phyloP scores from a whole-genome alignment of 345 rosid species.

The Gossypium turneri region DNA sequence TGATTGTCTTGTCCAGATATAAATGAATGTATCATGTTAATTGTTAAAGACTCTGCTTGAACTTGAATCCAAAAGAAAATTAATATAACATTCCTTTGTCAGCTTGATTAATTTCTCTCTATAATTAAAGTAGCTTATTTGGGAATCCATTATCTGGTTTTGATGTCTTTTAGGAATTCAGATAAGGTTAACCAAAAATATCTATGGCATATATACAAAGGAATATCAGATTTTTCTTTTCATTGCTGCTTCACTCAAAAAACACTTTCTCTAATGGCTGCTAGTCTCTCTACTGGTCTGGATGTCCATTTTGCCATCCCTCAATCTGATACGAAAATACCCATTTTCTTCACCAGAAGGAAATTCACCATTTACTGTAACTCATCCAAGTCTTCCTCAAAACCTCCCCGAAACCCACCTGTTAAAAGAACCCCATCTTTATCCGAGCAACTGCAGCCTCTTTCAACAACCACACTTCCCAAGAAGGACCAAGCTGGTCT shows the following conservation, averaged over 20 bases:
- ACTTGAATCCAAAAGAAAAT: constrained; percentile 31
- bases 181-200: constrained; percentile 38
- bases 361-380: constrained; percentile 43
- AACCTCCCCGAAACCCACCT: constrained; percentile 31
- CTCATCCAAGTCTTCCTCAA: constrained; percentile 26
- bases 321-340: constrained; percentile 36
- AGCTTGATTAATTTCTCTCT: background rate
- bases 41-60: constrained; percentile 27
- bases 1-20: constrained; percentile 34
- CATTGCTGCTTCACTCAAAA: background rate
- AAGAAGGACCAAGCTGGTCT: constrained; percentile 31
- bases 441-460: constrained; percentile 82
- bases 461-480: constrained; percentile 56
- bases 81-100: background rate
- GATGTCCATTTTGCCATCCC: constrained; percentile 44
- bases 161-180: constrained; percentile 14
- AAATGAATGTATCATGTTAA: constrained; percentile 44
- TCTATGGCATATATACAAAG: constrained; percentile 1
- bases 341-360: constrained; percentile 32
- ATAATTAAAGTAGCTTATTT: background rate
- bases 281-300: constrained; percentile 50
- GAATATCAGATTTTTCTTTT: background rate
- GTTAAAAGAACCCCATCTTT: constrained; percentile 50
- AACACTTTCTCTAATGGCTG: constrained; percentile 36
- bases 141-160: background rate